These are phyloP conservation scores for Zygosaccharomyces sapae DNA, from an alignment of 1,139 yeast genomes.

Conservation along the genomic window DNA sequence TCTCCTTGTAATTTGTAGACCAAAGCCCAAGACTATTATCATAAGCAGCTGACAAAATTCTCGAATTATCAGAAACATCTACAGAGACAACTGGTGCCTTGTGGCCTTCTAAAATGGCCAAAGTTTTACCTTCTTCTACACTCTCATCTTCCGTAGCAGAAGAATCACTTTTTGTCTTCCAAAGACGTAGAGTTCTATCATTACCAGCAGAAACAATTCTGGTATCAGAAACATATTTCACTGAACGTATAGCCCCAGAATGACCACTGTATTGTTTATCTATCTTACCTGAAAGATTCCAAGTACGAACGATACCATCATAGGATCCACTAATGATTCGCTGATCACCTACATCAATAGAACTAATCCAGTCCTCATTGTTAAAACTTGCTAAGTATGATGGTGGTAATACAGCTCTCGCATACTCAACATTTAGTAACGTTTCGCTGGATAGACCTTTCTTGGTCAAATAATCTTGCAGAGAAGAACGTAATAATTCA, in stretches of 20 bases:
- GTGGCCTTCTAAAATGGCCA: conserved; percentile 85
- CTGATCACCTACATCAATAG: conserved; percentile 45
- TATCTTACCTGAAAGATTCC: conserved; percentile 79
- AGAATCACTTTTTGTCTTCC: conserved; percentile 65
- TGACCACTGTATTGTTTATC: conserved; percentile 84
- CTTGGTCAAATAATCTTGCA: conserved; percentile 70
- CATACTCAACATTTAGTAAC: conserved; percentile 76
- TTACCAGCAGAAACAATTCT: conserved; percentile 82
- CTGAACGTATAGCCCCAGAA: conserved; percentile 77
- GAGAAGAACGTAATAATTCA: conserved; percentile 66
- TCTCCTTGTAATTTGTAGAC: conserved; percentile 82
- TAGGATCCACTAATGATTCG: conserved; percentile 79
- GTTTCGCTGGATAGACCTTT: conserved; percentile 84
- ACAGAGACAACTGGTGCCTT: conserved; percentile 79
- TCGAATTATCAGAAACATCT: conserved; percentile 52
- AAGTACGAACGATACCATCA: conserved; percentile 89
- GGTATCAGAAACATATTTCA: conserved; percentile 69
- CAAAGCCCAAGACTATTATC: conserved; percentile 82
- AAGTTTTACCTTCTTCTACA: conserved; percentile 66
- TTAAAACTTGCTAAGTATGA: conserved; percentile 80
- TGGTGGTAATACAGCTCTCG: conserved; percentile 91
- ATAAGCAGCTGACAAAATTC: conserved; percentile 79
- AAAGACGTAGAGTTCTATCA: conserved; percentile 82
- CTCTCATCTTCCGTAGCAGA: conserved; percentile 41
- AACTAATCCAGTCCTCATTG: conserved; percentile 95